Conservation (phyloP, 495 filamentous ascomycete genomes). For the Podospora didyma region DNA sequence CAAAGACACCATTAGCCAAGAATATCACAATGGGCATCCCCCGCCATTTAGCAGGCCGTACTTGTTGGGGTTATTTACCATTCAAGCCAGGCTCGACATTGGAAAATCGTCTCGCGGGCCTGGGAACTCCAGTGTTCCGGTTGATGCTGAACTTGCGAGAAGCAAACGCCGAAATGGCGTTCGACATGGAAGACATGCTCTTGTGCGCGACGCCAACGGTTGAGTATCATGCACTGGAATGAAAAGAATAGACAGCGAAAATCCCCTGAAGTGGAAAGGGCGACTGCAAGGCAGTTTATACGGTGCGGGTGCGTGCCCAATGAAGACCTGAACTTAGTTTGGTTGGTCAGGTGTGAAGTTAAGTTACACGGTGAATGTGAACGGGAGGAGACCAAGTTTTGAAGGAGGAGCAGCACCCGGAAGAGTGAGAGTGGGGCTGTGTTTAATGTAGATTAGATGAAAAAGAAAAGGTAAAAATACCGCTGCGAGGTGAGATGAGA, state of each 20-base stretch:
- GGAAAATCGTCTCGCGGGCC: conserved; percentile 47
- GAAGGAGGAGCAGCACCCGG: too few relatives aligned
- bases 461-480: too few relatives aligned
- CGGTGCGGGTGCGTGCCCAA: too few relatives aligned
- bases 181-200: conserved; percentile 7
- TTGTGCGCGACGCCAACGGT: not conserved
- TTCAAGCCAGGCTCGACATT: conserved; percentile 46
- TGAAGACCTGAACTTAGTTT: too few relatives aligned
- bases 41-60: not conserved
- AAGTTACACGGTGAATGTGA: too few relatives aligned
- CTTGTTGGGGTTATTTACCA: conserved; percentile 26
- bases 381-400: too few relatives aligned
- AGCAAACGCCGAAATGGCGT: conserved; percentile 41
- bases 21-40: not conserved
- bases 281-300: too few relatives aligned
- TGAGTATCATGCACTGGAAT: not conserved
- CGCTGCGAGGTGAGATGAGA: too few relatives aligned
- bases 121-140: conserved; percentile 50
- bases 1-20: conserved; percentile 19
- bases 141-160: conserved; percentile 57
- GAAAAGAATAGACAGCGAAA: not conserved
- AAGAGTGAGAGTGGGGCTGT: too few relatives aligned
- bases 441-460: too few relatives aligned
- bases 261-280: not conserved
- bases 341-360: too few relatives aligned